A percentile compares a stretch with the other conserved stretches of the same genome.
phyloP scores from a whole-genome alignment of 2,329 filamentous ascomycete genomes.

The Geosmithia putterillii region DNA sequence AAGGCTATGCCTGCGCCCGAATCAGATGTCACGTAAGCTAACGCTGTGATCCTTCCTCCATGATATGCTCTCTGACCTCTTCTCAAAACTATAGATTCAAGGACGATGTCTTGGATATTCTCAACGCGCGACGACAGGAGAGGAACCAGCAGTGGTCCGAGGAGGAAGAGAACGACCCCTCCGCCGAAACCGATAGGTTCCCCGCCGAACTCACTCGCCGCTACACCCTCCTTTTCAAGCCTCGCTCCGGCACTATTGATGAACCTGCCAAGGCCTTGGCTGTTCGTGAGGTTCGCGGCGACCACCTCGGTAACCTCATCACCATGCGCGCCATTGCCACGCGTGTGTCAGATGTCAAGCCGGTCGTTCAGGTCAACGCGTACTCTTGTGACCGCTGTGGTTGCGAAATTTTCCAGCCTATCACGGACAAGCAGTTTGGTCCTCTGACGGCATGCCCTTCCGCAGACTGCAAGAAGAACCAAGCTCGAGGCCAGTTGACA shows the following conservation, averaged over 20 bases:
- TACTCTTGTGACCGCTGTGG: slow-evolving; percentile 97
- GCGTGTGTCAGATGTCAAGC: slow-evolving; percentile 94
- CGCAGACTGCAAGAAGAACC: slow-evolving; percentile 78
- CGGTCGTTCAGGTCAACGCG: slow-evolving; percentile 91
- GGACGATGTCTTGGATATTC: slow-evolving; percentile 90
- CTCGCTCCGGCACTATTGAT: slow-evolving; percentile 60
- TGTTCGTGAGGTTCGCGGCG: slow-evolving; percentile 86
- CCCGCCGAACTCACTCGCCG: slow-evolving; percentile 83
- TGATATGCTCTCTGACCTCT: not conserved
- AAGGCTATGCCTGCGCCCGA: slow-evolving; percentile 70
- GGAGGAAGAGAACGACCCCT: slow-evolving; percentile 55
- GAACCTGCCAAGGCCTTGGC: slow-evolving; percentile 56
- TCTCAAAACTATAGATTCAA: slow-evolving; percentile 55
- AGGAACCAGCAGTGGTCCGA: slow-evolving; percentile 67
- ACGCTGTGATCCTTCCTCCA: not conserved
- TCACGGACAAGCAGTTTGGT: slow-evolving; percentile 81
- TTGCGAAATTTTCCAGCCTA: slow-evolving; percentile 93
- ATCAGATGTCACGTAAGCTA: slow-evolving; percentile 58
- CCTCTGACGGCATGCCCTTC: slow-evolving; percentile 82
- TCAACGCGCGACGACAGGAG: slow-evolving; percentile 82
- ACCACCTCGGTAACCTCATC: slow-evolving; percentile 86
- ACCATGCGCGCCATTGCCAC: slow-evolving; percentile 91
- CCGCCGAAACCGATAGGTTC: slow-evolving; percentile 63
- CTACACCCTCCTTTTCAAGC: slow-evolving; percentile 95
- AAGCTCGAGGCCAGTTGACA: slow-evolving; percentile 86